Conservation (phyloP, 1,139 yeast species). For the Geotrichum restrictum region DNA sequence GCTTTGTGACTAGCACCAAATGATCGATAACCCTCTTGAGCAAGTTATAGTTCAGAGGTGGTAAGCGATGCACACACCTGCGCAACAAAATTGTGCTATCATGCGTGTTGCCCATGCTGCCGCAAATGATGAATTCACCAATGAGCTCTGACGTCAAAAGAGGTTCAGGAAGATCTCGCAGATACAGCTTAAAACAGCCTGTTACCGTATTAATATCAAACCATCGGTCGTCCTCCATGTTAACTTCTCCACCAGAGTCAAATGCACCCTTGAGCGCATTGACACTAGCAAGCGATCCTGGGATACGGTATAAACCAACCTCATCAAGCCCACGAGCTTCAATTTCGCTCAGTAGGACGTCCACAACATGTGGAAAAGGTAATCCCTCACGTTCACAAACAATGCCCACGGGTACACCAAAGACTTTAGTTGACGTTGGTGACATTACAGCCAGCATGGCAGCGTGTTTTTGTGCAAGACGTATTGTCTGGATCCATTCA, state of each 20-base stretch:
- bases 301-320: conserved; percentile 86
- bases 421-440: conserved; percentile 48
- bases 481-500: conserved; percentile 62
- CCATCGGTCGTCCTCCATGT: conserved; percentile 63
- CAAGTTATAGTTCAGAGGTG: conserved; percentile 62
- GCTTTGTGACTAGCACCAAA: conserved; percentile 54
- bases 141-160: conserved; percentile 61
- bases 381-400: conserved; percentile 69
- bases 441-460: conserved; percentile 35
- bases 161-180: conserved; percentile 88
- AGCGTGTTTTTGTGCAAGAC: conserved; percentile 43
- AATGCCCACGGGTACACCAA: conserved; percentile 82
- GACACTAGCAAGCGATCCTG: conserved; percentile 81
- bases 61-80: conserved; percentile 49
- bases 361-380: conserved; percentile 61
- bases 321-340: conserved; percentile 84
- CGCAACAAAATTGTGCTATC: conserved; percentile 44
- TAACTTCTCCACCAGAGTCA: conserved; percentile 66
- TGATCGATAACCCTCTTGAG: conserved; percentile 66
- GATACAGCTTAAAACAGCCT: conserved; percentile 78
- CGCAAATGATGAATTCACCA: conserved; percentile 44
- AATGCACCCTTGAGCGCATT: conserved; percentile 64
- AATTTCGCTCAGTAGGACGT: conserved; percentile 62
- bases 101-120: conserved; percentile 22
- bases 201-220: conserved; percentile 86